Percentiles rank a stretch among this genome's conserved stretches.
These are phyloP conservation scores for Colletotrichum brevisporum DNA, from an alignment of 2,329 filamentous ascomycete species.

Conservation along the genomic window DNA sequence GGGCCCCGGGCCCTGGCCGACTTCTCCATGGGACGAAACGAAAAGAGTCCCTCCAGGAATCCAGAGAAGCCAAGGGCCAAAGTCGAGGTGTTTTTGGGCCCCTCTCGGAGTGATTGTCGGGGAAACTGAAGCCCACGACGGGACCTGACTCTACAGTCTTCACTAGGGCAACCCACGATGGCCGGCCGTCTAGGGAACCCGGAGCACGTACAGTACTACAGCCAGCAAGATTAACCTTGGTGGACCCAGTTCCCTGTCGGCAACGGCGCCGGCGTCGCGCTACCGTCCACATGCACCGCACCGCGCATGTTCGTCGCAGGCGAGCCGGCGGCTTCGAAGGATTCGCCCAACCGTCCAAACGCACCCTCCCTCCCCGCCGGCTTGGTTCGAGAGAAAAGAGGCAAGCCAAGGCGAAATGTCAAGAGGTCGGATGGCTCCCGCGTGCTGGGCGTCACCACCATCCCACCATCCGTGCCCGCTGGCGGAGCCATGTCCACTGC, in stretches of 20 bases:
- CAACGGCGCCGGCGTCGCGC: constrained; percentile 36
- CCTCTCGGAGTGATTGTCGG: constrained; percentile 35
- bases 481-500: constrained; percentile 18
- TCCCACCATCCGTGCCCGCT: constrained; percentile 23
- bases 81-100: constrained; percentile 4
- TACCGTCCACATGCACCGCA: not conserved
- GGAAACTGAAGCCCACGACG: constrained; percentile 9
- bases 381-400: constrained; percentile 17
- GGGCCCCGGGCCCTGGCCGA: constrained; percentile 16
- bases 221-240: constrained; percentile 25
- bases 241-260: constrained; percentile 20
- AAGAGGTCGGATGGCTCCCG: constrained; percentile 12
- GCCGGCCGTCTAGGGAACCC: constrained; percentile 5
- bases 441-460: constrained; percentile 11
- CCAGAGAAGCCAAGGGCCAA: no score
- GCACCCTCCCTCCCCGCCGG: not conserved
- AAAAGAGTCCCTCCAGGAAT: constrained; percentile 2
- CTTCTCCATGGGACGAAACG: constrained; percentile 17
- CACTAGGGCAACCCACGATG: constrained; percentile 5
- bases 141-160: no score
- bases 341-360: constrained; percentile 15
- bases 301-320: constrained; percentile 16
- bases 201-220: no score
- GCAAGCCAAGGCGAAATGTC: constrained; percentile 19
- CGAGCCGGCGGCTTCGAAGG: constrained; percentile 9